phyloP scores from a whole-genome alignment of 129 eudicot genomes.

The Tagetes erecta region DNA sequence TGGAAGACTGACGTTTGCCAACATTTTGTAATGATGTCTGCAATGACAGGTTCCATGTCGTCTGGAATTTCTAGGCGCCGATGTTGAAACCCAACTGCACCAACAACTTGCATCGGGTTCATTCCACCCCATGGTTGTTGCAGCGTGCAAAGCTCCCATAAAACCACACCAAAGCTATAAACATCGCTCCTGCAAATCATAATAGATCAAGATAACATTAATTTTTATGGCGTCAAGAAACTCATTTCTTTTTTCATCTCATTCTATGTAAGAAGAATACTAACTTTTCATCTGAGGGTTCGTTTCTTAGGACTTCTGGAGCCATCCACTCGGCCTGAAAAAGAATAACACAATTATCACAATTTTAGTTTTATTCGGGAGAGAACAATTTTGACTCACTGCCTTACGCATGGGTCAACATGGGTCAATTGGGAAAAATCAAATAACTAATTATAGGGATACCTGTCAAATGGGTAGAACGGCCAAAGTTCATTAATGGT shows the following conservation, averaged over 20 bases:
- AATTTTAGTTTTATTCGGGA: not conserved
- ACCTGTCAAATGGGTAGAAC: not conserved
- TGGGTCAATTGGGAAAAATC: not conserved
- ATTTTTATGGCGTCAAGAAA: slow-evolving; percentile 21
- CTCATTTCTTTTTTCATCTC: not conserved
- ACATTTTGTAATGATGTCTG: slow-evolving; percentile 70
- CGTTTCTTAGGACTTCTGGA: slow-evolving; percentile 95
- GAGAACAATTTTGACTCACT: not conserved
- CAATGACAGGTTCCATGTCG: slow-evolving; percentile 67
- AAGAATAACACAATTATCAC: slow-evolving; percentile 16
- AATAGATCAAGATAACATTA: not conserved
- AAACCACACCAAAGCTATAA: slow-evolving; percentile 85
- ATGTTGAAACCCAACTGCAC: slow-evolving; percentile 98
- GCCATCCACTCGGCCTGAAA: slow-evolving; percentile 99
- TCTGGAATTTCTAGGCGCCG: slow-evolving; percentile 93
- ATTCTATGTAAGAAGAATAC: slow-evolving; percentile 24
- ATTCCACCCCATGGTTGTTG: slow-evolving; percentile 98
- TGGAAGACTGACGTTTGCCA: slow-evolving; percentile 85
- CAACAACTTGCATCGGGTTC: slow-evolving; percentile 99
- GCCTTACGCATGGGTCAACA: not conserved
- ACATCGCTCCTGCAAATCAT: slow-evolving; percentile 72
- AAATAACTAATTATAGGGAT: not conserved
- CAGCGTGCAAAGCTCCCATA: slow-evolving; percentile 97
- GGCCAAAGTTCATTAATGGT: not conserved
- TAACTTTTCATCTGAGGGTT: slow-evolving; percentile 94